Evolutionary conservation across 768 basidiomycete genomes (phyloP).

Genomic region (Russula emetica): DNA sequence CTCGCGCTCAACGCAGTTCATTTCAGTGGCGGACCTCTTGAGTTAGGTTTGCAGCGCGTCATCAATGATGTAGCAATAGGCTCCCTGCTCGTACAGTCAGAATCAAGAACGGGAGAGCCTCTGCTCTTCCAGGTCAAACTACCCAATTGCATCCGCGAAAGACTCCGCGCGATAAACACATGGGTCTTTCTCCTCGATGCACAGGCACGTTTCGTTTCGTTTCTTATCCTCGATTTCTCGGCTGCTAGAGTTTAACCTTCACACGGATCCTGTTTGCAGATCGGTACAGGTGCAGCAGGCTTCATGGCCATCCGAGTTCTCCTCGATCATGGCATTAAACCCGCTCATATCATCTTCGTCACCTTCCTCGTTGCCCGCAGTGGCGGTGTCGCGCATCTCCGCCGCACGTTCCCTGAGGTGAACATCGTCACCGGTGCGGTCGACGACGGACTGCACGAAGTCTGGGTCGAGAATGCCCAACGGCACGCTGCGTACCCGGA

Average conservation of each 20-base stretch:
- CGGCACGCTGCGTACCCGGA: constrained; percentile 37
- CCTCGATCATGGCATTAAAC: constrained; percentile 84
- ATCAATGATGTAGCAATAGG: constrained; percentile 84
- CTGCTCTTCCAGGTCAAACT: constrained; percentile 78
- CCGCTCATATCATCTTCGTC: constrained; percentile 84
- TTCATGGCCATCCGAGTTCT: constrained; percentile 95
- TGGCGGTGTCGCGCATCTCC: constrained; percentile 74
- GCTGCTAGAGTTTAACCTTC: background rate
- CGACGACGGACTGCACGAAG: constrained; percentile 71
- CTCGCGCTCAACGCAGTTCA: background rate
- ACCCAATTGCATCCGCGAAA: constrained; percentile 64
- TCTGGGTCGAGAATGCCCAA: constrained; percentile 58
- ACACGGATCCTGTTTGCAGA: constrained; percentile 41
- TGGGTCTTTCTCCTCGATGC: constrained; percentile 90
- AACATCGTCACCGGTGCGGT: constrained; percentile 81
- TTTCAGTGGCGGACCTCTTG: constrained; percentile 79
- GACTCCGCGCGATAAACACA: constrained; percentile 58
- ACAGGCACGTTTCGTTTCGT: constrained; percentile 48
- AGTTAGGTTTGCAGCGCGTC: constrained; percentile 85
- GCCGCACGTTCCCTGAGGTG: constrained; percentile 80
- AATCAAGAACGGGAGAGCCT: constrained; percentile 80
- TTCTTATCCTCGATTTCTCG: background rate
- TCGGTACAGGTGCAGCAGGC: constrained; percentile 88
- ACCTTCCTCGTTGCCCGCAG: constrained; percentile 83
- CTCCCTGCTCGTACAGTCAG: constrained; percentile 86